phyloP scores from a whole-genome alignment of 2,329 filamentous ascomycete genomes.

The Fusarium circinatum region DNA sequence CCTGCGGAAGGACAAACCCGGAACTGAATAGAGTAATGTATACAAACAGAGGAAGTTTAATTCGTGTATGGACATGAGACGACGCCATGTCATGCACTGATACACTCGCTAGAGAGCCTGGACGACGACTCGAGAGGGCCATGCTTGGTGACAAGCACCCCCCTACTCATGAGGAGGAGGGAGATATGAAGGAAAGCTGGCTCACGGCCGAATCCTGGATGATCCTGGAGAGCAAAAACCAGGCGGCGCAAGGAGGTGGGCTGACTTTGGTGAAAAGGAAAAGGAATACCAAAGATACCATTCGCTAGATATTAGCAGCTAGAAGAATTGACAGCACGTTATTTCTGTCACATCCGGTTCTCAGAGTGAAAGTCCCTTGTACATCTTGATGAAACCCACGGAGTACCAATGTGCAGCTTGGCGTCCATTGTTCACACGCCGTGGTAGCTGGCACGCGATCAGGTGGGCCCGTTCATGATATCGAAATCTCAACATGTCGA shows the following conservation, averaged over 20 bases:
- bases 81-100: constrained; percentile 45
- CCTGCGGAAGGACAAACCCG: constrained; percentile 36
- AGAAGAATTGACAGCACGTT: constrained; percentile 41
- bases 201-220: constrained; percentile 26
- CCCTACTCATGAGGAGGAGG: constrained; percentile 35
- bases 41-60: constrained; percentile 51
- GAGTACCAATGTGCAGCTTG: background rate
- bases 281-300: constrained; percentile 52
- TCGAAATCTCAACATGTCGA: constrained; percentile 5
- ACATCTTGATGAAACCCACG: background rate
- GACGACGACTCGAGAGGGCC: constrained; percentile 24
- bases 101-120: constrained; percentile 49
- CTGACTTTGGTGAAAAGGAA: constrained; percentile 32
- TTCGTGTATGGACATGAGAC: constrained; percentile 47
- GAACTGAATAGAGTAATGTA: constrained; percentile 54
- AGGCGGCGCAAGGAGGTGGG: constrained; percentile 36
- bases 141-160: constrained; percentile 19
- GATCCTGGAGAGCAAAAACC: constrained; percentile 36
- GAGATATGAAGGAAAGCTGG: constrained; percentile 18
- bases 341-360: constrained; percentile 19
- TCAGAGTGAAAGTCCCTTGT: background rate
- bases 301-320: constrained; percentile 52
- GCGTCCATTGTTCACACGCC: background rate
- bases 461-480: background rate
- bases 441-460: background rate